A percentile compares a stretch with the other conserved stretches of the same genome.
Conservation (phyloP, 2,329 filamentous ascomycete genomes). For the Aureobasidium sp. region DNA sequence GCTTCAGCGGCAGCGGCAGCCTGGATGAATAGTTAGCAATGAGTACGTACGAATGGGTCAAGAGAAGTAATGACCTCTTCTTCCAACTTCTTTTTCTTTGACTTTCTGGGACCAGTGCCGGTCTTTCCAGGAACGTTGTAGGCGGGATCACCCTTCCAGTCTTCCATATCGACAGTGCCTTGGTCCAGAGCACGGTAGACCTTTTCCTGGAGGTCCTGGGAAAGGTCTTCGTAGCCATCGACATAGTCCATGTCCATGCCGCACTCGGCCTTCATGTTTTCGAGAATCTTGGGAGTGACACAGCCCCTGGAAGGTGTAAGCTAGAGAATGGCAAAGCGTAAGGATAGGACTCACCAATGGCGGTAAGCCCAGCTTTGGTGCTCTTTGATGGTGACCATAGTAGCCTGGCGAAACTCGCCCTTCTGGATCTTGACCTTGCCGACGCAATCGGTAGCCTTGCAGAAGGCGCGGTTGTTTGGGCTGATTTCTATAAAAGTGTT, state of each 20-base stretch:
- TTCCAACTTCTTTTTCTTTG: slow-evolving; percentile 20
- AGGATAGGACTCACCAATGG: slow-evolving; percentile 60
- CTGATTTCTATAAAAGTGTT: slow-evolving; percentile 52
- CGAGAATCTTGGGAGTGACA: slow-evolving; percentile 65
- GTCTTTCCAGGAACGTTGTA: slow-evolving; percentile 59
- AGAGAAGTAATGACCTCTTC: slow-evolving; percentile 18
- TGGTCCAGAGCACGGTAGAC: slow-evolving; percentile 61
- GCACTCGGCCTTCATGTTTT: slow-evolving; percentile 53
- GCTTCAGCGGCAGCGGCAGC: slow-evolving; percentile 17
- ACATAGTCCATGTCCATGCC: slow-evolving; percentile 55
- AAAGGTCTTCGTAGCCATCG: slow-evolving; percentile 74
- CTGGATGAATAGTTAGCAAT: neutral
- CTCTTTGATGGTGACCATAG: slow-evolving; percentile 54
- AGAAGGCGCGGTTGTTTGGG: slow-evolving; percentile 63
- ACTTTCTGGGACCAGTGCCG: slow-evolving; percentile 46
- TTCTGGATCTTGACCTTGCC: slow-evolving; percentile 65
- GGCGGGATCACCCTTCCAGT: slow-evolving; percentile 77
- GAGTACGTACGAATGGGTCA: neutral
- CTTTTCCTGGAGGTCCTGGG: slow-evolving; percentile 61
- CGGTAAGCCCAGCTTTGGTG: slow-evolving; percentile 66
- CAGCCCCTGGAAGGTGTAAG: slow-evolving; percentile 61
- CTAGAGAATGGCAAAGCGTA: neutral
- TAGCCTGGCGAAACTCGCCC: slow-evolving; percentile 68
- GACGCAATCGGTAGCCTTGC: slow-evolving; percentile 67
- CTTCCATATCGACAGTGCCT: slow-evolving; percentile 73